Percentiles rank a stretch among this genome's conserved stretches.
Conservation (phyloP, 2,329 filamentous ascomycete species). For the Aspergillus luchuensis region DNA sequence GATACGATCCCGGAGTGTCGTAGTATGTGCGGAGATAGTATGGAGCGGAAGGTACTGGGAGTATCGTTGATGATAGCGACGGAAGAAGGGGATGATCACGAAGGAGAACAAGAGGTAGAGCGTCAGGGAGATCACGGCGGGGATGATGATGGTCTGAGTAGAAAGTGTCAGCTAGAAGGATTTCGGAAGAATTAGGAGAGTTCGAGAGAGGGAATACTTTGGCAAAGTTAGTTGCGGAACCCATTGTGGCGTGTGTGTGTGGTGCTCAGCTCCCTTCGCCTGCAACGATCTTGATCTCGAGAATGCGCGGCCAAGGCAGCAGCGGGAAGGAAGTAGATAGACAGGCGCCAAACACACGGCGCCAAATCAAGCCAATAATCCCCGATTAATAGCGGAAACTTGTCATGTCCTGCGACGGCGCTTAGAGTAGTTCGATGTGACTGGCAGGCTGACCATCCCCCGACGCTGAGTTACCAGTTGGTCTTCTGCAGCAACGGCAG, state of each 20-base stretch:
- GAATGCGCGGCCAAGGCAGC: neutral
- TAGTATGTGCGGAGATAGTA: slow-evolving; percentile 53
- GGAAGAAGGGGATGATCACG: slow-evolving; percentile 68
- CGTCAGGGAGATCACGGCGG: slow-evolving; percentile 68
- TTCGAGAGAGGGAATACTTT: slow-evolving; percentile 26
- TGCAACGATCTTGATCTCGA: neutral
- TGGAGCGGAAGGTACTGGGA: slow-evolving; percentile 73
- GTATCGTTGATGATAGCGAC: slow-evolving; percentile 69
- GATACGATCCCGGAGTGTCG: slow-evolving; percentile 54
- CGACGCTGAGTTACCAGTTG: neutral
- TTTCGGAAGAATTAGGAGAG: neutral
- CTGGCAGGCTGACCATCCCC: neutral
- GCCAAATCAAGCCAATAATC: neutral
- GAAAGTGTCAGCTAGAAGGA: slow-evolving; percentile 8
- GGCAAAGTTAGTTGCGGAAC: slow-evolving; percentile 32
- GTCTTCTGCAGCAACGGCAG: too few relatives aligned
- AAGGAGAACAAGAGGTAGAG: slow-evolving; percentile 69
- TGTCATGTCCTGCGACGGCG: neutral
- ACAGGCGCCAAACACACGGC: neutral
- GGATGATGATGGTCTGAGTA: slow-evolving; percentile 67
- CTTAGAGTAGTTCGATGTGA: neutral
- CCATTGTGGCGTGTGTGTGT: slow-evolving; percentile 26
- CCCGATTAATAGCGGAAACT: neutral
- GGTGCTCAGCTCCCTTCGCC: neutral
- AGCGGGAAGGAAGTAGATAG: neutral